Evolutionary conservation across 2,329 filamentous ascomycete genomes (phyloP).

Genomic region (Madurella fahalii): DNA sequence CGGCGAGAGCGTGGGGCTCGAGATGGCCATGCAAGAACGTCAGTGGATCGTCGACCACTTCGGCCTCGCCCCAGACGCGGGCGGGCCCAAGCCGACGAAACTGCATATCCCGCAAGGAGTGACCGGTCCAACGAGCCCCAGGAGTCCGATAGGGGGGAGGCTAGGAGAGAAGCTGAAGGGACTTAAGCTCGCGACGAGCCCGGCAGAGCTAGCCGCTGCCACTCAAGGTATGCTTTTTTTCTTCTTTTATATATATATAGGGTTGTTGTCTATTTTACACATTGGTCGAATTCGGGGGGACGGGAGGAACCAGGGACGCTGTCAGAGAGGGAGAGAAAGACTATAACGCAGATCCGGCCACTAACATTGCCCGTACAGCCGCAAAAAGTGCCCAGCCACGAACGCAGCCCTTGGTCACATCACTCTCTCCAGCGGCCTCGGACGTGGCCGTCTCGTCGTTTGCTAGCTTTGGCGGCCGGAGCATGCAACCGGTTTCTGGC

Average conservation of each 20-base stretch:
- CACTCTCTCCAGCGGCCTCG: constrained; percentile 57
- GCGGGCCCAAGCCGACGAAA: constrained; percentile 21
- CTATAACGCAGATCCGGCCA: constrained; percentile 26
- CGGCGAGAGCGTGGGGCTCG: constrained; percentile 73
- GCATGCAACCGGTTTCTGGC: constrained; percentile 13
- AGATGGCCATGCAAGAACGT: constrained; percentile 79
- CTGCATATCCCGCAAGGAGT: constrained; percentile 28
- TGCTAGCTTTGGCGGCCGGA: constrained; percentile 22
- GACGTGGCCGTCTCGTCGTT: constrained; percentile 62
- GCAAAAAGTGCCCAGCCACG: constrained; percentile 19
- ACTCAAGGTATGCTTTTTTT: constrained; percentile 53
- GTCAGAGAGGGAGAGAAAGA: background rate
- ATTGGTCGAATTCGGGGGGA: background rate
- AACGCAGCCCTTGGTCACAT: constrained; percentile 15
- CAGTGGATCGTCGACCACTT: constrained; percentile 84
- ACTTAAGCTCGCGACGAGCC: constrained; percentile 70
- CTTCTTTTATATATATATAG: background rate
- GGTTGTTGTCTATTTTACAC: background rate
- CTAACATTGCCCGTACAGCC: constrained; percentile 12
- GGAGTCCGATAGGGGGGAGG: constrained; percentile 62
- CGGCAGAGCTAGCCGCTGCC: constrained; percentile 56
- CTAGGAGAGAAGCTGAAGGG: constrained; percentile 77
- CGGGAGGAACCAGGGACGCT: no score
- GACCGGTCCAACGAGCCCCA: constrained; percentile 35
- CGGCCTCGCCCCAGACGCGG: constrained; percentile 46